A percentile compares a stretch with the other conserved stretches of the same genome.
Conservation (phyloP, 2,329 filamentous ascomycete species). For the Coniochaeta ligniaria region DNA sequence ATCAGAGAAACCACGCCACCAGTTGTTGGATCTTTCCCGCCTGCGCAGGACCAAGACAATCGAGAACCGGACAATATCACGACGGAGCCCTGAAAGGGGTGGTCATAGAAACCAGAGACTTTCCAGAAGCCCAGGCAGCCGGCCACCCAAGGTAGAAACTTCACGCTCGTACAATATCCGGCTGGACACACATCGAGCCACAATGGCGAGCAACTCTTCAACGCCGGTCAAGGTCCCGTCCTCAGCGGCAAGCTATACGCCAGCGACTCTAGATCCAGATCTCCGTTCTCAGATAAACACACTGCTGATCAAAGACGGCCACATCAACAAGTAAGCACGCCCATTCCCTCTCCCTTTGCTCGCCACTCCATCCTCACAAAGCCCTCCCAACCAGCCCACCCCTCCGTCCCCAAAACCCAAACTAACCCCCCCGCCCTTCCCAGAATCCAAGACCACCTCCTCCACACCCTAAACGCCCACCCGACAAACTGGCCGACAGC, state of each 20-base stretch:
- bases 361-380: not conserved
- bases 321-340: slow-evolving; percentile 46
- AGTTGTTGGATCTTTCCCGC: not conserved
- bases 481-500: slow-evolving; percentile 55
- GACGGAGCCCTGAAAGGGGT: not conserved
- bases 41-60: not conserved
- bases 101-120: not conserved
- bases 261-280: slow-evolving; percentile 54
- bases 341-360: not conserved
- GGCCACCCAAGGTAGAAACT: not conserved
- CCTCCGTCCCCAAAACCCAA: not conserved
- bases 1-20: not conserved
- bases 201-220: slow-evolving; percentile 26
- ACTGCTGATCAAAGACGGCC: slow-evolving; percentile 49
- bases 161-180: not conserved
- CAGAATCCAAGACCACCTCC: slow-evolving; percentile 58
- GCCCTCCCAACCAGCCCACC: not conserved
- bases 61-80: not conserved
- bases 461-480: slow-evolving; percentile 54
- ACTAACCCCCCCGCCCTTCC: slow-evolving; percentile 4
- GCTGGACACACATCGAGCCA: not conserved
- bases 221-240: slow-evolving; percentile 55
- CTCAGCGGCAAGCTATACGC: slow-evolving; percentile 51
- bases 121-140: not conserved
- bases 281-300: slow-evolving; percentile 57